Base-by-base conservation (phyloP, 805 yeast genomes). In the Candida boleticola region DNA sequence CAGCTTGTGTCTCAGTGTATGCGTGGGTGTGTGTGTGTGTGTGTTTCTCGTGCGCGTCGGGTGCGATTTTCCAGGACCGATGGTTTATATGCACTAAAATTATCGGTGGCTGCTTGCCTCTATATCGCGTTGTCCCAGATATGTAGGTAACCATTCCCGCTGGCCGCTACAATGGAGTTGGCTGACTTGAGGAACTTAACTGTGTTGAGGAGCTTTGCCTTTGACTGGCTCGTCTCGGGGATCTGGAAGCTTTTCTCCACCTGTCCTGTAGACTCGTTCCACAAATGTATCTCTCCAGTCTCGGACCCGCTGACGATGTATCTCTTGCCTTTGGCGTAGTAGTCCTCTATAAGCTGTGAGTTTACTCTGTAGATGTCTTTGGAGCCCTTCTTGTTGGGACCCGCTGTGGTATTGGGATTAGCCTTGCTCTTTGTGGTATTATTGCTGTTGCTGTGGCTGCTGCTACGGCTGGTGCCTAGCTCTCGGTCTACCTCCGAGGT, bases 41-140 rank as follows among this genome's bases (percentile, higher is more conserved):
- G 20, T 29, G 11, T 23, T 23, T 23, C 11, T 7, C 11, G 7
- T 23, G 27, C 11, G 7, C 11, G 27, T 23, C 27, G 25, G 18
- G 19, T 20, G 30, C 14, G 29, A 14, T 39, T 21, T 11, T 40
- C 26, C 29, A 16, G 16, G n/a, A n/a, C n/a, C 13, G 27, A 14
- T 20, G 18, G 19, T 11, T 11, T 23, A 23, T 23, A 23, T 23
- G 27, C 27, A 23, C 27, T 23, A 23, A 23, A 23, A 7, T 23
- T 23, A 11, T 11, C 27, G 27, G 27, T 7, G 7, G 27, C 11
- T 23, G 27, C 11, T 23, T 23, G 7, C 27, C 27, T 23, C 27
- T 43, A 51, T 13, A 50, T 27, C n/a, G 47, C 49, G 29, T 45
- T 50, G 21, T 59, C 52, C 64, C 64, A 59, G n/a, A 52, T 17